phyloP scores from a whole-genome alignment of 2,329 filamentous ascomycete genomes.

The Zymoseptoria crescenta region DNA sequence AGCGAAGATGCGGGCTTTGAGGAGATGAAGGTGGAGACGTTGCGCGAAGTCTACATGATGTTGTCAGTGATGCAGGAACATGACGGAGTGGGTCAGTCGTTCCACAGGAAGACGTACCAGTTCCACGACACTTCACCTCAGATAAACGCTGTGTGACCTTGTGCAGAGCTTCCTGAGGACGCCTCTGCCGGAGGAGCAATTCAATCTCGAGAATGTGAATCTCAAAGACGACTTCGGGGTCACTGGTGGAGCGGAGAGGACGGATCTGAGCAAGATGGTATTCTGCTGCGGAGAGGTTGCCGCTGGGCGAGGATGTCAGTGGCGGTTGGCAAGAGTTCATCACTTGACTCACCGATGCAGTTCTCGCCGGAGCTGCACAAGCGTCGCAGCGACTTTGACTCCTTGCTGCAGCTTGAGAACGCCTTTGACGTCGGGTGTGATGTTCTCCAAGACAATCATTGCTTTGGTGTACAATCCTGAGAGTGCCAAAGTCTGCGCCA shows the following conservation, averaged over 20 bases:
- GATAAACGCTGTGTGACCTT: conserved; percentile 47
- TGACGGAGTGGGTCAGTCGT: not conserved
- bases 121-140: conserved; percentile 34
- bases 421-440: conserved; percentile 56
- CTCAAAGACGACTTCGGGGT: conserved; percentile 53
- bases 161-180: conserved; percentile 45
- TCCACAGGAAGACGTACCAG: conserved; percentile 6
- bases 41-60: conserved; percentile 54
- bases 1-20: conserved; percentile 65
- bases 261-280: conserved; percentile 52
- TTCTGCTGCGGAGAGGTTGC: conserved; percentile 50
- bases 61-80: not conserved
- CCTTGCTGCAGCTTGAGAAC: conserved; percentile 73
- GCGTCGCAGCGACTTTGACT: conserved; percentile 57
- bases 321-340: not conserved
- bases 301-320: conserved; percentile 30
- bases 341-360: conserved; percentile 42
- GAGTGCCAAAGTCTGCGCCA: conserved; percentile 58
- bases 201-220: conserved; percentile 55
- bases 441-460: conserved; percentile 49
- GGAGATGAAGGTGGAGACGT: conserved; percentile 61
- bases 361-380: conserved; percentile 58
- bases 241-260: conserved; percentile 33
- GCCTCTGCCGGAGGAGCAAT: conserved; percentile 43
- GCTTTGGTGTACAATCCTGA: conserved; percentile 66